Evolutionary conservation across 2,329 filamentous ascomycete genomes (phyloP), one percentile per base, ranked within the genome.

Genomic region (Colletotrichum sojae): DNA sequence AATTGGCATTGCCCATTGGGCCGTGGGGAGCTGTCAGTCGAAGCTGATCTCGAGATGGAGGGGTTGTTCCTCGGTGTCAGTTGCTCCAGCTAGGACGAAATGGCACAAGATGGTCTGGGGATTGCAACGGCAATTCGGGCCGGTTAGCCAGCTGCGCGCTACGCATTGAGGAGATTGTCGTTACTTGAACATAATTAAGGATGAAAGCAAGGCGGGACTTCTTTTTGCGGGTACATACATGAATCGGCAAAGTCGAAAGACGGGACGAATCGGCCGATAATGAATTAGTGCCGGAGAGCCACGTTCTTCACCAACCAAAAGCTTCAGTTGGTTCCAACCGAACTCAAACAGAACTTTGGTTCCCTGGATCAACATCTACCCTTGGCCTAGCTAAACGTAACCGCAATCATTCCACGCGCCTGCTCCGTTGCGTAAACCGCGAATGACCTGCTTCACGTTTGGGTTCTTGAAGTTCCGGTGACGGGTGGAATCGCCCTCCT

Each of bases 1-100:
- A 61, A 69, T 69, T 61, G 67, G 43, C 67, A 55, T 45, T 6
- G 62, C 56, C 56, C 36, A 69, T 69, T 67, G 63, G 67, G 27
- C 51, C 31, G 27, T 8, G 15, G 31, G 15, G 36, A 66, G 66
- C 16, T 69, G 45, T 51, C 55, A 66, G 27, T 16, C 46, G 15
- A 55, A 55, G 31, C 40, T 60, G 27, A 40, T 51, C 48, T 69
- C n/a, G 6, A 52, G 46, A 56, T 56, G 62, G 39, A 49, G 4
- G 48, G 45, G 31, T 18, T 15, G 31, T 18, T 15, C 49, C 53
- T 58, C 48, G 43, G 22, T 57, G 25, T 6, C 48, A 16, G 22
- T 39, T 8, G 31, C 49, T 43, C 36, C 3, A 25, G 31, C 66
- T 49, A 25, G 67, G 51, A 18, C 46, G 16, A 46, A n/a, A 27